Conservation (phyloP, 768 basidiomycete genomes). For the Russula olivacea region DNA sequence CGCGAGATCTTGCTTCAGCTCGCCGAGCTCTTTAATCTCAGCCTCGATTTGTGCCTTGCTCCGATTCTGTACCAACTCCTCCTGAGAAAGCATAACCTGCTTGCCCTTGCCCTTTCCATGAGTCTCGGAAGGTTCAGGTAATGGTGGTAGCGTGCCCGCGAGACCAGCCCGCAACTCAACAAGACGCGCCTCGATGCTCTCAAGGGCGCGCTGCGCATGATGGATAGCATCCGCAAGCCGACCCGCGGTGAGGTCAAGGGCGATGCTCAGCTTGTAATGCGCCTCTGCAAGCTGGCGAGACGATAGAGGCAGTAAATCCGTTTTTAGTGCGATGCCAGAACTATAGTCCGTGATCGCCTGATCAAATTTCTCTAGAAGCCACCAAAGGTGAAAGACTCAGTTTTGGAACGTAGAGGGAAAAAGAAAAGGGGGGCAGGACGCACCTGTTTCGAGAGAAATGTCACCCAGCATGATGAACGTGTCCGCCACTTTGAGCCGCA, state of each 20-base stretch:
- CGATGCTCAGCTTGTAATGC: slow-evolving; percentile 91
- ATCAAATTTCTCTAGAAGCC: slow-evolving; percentile 80
- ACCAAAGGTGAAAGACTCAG: not conserved
- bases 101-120: slow-evolving; percentile 72
- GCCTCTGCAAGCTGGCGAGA: slow-evolving; percentile 91
- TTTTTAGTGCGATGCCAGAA: slow-evolving; percentile 68
- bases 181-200: slow-evolving; percentile 68
- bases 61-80: slow-evolving; percentile 60
- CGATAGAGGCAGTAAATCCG: slow-evolving; percentile 68
- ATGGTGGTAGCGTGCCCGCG: slow-evolving; percentile 34
- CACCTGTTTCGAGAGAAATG: slow-evolving; percentile 95
- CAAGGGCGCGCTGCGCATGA: slow-evolving; percentile 75
- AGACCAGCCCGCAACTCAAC: slow-evolving; percentile 49
- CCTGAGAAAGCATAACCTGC: slow-evolving; percentile 36
- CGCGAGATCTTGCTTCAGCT: slow-evolving; percentile 73
- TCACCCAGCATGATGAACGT: slow-evolving; percentile 89
- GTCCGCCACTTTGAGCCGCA: slow-evolving; percentile 82
- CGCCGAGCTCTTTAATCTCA: slow-evolving; percentile 75
- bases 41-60: slow-evolving; percentile 63
- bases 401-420: not conserved
- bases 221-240: slow-evolving; percentile 73
- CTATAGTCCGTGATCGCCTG: slow-evolving; percentile 88
- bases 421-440: slow-evolving; percentile 25
- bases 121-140: slow-evolving; percentile 30
- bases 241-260: slow-evolving; percentile 84